These are phyloP conservation scores for Asterionellopsis glacialis DNA, from an alignment of 108 stramenopile genomes.

Conservation along the genomic window DNA sequence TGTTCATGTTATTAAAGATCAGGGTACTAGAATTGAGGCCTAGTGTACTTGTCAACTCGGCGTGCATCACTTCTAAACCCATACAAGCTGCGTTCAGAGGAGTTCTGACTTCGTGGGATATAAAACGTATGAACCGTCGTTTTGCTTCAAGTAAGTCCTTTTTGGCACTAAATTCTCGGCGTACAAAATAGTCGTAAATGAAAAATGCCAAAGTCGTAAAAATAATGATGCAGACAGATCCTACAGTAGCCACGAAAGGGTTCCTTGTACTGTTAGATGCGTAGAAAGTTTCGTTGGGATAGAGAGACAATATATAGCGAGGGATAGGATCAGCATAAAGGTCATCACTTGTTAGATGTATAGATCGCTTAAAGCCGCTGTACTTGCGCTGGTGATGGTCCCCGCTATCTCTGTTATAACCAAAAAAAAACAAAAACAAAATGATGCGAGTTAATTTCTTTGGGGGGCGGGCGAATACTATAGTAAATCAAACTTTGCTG, in stretches of 20 bases:
- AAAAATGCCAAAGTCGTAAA: conserved; percentile 38
- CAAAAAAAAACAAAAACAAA: too few species aligned
- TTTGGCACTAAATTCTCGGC: conserved; percentile 32
- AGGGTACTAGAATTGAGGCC: background rate
- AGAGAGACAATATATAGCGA: conserved; percentile 11
- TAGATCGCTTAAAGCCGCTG: background rate
- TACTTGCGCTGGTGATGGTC: conserved; percentile 8
- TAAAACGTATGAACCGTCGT: conserved; percentile 41
- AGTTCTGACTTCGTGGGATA: conserved; percentile 52
- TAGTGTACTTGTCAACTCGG: conserved; percentile 13
- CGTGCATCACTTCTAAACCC: conserved; percentile 35
- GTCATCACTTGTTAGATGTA: background rate
- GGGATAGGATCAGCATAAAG: conserved; percentile 1
- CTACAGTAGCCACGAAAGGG: conserved; percentile 24
- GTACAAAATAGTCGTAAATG: conserved; percentile 47
- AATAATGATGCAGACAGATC: conserved; percentile 26
- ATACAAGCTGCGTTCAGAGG: conserved; percentile 49
- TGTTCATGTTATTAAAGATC: too few species aligned
- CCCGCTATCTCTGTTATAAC: background rate
- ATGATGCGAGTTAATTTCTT: too few species aligned
- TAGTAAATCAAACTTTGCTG: too few species aligned
- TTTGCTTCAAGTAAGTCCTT: conserved; percentile 35
- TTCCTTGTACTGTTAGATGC: conserved; percentile 20
- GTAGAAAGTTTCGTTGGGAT: conserved; percentile 28
- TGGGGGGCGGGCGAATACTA: too few species aligned